These are phyloP conservation scores for Stagonosporopsis tanaceti DNA, from an alignment of 2,329 filamentous ascomycete species.

Conservation along the genomic window DNA sequence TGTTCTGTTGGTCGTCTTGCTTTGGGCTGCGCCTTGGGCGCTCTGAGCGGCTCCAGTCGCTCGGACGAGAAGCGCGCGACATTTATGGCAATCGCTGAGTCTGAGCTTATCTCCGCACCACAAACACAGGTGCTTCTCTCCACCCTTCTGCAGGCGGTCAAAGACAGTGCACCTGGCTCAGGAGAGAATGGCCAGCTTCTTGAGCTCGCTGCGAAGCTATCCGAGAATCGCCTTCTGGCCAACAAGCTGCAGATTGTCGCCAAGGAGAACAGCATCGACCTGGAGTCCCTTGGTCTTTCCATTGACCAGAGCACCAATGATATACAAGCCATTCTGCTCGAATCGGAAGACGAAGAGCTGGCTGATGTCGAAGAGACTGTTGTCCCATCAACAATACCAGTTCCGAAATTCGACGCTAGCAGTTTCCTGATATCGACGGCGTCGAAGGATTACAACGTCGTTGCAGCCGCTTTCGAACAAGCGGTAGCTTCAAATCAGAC, in stretches of 20 bases:
- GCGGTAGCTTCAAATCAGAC: conserved; percentile 34
- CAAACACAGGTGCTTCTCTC: conserved; percentile 73
- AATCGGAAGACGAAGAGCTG: conserved; percentile 60
- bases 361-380: conserved; percentile 58
- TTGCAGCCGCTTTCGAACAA: conserved; percentile 38
- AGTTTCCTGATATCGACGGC: conserved; percentile 38
- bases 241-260: conserved; percentile 73
- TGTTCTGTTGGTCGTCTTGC: conserved; percentile 75
- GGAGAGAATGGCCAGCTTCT: conserved; percentile 42
- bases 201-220: conserved; percentile 42
- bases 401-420: conserved; percentile 36
- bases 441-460: conserved; percentile 40
- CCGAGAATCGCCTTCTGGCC: conserved; percentile 46
- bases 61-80: conserved; percentile 44
- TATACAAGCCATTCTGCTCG: conserved; percentile 18
- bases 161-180: conserved; percentile 33
- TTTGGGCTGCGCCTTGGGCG: conserved; percentile 71
- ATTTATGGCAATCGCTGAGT: conserved; percentile 68
- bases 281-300: conserved; percentile 65
- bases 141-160: conserved; percentile 65
- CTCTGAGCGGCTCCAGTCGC: conserved; percentile 27
- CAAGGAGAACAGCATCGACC: conserved; percentile 72
- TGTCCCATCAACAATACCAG: conserved; percentile 23
- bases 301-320: conserved; percentile 27
- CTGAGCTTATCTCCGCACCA: conserved; percentile 67